These are phyloP conservation scores for Mediolabrus comicus DNA, from an alignment of 108 stramenopile species.

Conservation along the genomic window DNA sequence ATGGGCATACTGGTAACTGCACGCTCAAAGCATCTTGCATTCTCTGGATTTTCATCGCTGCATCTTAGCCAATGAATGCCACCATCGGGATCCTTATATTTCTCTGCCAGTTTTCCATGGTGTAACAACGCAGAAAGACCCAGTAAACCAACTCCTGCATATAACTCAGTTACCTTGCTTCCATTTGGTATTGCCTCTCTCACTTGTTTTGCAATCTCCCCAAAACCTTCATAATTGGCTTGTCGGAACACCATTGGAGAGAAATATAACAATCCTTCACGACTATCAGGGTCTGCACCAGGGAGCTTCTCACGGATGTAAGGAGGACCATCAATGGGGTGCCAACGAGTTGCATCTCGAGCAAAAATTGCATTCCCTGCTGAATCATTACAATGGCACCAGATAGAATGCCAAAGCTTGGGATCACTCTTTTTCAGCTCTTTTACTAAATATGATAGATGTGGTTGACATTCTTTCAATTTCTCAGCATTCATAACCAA, in stretches of 20 bases:
- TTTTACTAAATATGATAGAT: conserved; percentile 66
- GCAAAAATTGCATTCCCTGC: conserved; percentile 72
- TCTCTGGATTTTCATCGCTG: conserved; percentile 93
- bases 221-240: conserved; percentile 92
- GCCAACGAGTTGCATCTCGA: conserved; percentile 65
- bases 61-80: conserved; percentile 79
- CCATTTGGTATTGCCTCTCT: conserved; percentile 63
- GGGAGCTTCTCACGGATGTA: conserved; percentile 78
- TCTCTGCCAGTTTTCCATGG: conserved; percentile 47
- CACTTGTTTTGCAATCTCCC: conserved; percentile 78
- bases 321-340: conserved; percentile 66
- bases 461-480: conserved; percentile 71
- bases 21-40: conserved; percentile 77
- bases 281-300: conserved; percentile 26
- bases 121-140: conserved; percentile 82
- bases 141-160: conserved; percentile 93
- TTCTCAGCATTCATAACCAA: conserved; percentile 88
- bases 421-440: conserved; percentile 56
- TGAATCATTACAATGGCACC: conserved; percentile 81
- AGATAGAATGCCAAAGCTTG: conserved; percentile 80
- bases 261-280: conserved; percentile 74
- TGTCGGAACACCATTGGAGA: conserved; percentile 93
- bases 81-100: conserved; percentile 2
- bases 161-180: conserved; percentile 87
- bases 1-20: conserved; percentile 53